A percentile compares a stretch with the other conserved stretches of the same genome.
Evolutionary conservation across 225 moss, liverwort and hornwort genomes (phyloP).

Genomic region (Climacium dendroides): DNA sequence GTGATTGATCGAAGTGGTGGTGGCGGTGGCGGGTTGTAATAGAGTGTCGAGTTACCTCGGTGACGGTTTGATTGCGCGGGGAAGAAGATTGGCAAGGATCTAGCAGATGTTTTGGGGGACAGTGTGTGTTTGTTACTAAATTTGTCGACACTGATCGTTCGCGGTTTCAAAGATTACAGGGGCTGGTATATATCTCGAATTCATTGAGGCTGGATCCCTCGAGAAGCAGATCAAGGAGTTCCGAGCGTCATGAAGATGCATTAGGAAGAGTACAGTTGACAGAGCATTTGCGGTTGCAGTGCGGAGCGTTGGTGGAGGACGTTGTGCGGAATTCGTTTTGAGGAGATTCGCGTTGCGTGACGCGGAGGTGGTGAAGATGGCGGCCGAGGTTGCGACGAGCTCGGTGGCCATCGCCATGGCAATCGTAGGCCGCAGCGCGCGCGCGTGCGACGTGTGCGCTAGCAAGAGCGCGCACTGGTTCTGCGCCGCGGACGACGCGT

Average conservation of each 20-base stretch:
- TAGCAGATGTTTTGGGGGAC: background rate
- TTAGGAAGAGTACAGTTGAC: background rate
- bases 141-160: background rate
- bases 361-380: constrained; percentile 4
- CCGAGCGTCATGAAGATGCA: background rate
- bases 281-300: background rate
- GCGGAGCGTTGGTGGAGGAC: background rate
- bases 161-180: background rate
- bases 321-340: background rate
- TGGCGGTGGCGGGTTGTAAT: background rate
- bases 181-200: background rate
- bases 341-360: background rate
- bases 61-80: background rate
- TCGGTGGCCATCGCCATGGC: constrained; percentile 57
- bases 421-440: constrained; percentile 50
- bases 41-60: background rate
- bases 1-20: background rate
- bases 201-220: background rate
- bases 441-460: constrained; percentile 81
- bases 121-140: background rate
- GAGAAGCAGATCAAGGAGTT: background rate
- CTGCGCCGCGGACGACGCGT: constrained; percentile 84
- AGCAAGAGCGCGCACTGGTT: constrained; percentile 61
- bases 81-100: background rate
- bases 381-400: constrained; percentile 4